Conservation (phyloP, 2,329 filamentous ascomycete species). For the Fusarium goolgardi region DNA sequence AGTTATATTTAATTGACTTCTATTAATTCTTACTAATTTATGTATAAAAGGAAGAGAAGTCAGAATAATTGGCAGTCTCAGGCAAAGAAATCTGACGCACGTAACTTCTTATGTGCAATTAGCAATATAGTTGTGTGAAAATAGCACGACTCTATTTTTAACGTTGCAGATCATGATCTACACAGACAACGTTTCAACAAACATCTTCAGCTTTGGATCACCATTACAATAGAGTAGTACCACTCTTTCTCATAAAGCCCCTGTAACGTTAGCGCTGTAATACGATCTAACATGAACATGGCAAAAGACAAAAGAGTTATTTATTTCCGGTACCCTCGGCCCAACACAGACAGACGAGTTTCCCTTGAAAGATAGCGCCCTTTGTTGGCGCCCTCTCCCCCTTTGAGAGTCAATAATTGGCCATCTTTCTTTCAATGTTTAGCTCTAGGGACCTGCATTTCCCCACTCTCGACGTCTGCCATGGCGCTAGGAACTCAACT, state of each 20-base stretch:
- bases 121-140: too few species aligned
- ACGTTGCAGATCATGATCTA: constrained; percentile 8
- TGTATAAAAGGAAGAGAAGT: too few species aligned
- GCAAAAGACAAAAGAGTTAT: not conserved
- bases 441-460: constrained; percentile 28
- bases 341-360: constrained; percentile 8
- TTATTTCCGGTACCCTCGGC: constrained; percentile 8
- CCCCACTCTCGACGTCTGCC: constrained; percentile 18
- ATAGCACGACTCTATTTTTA: too few species aligned
- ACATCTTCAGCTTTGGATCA: not conserved
- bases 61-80: too few species aligned
- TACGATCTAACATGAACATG: not conserved
- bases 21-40: too few species aligned
- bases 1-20: too few species aligned
- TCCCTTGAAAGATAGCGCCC: constrained; percentile 19
- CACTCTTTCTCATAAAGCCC: not conserved
- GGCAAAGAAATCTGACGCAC: too few species aligned
- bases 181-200: not conserved
- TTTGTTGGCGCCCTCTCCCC: constrained; percentile 26
- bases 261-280: not conserved
- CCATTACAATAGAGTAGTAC: not conserved
- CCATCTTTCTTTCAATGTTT: constrained; percentile 12
- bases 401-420: constrained; percentile 32
- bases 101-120: too few species aligned
- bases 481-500: constrained; percentile 11